Evolutionary conservation across 495 filamentous ascomycete species (phyloP).

Genomic region (Aspergillus biplanus): DNA sequence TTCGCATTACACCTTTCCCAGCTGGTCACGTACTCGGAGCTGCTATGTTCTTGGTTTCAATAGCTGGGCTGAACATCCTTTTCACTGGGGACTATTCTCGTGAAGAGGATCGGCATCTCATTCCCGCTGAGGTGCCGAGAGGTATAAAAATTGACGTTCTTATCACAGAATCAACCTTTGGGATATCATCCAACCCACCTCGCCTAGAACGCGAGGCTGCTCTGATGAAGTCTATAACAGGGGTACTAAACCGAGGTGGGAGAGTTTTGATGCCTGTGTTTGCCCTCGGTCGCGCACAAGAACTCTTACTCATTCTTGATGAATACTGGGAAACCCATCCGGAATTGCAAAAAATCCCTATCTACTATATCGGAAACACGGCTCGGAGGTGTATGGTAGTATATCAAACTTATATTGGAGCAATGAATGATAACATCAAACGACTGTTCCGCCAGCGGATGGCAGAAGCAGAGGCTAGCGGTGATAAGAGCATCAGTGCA

Average conservation of each 20-base stretch:
- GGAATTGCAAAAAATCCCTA: conserved; percentile 85
- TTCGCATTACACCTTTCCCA: conserved; percentile 94
- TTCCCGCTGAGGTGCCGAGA: conserved; percentile 84
- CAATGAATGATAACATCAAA: conserved; percentile 99
- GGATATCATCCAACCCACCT: conserved; percentile 87
- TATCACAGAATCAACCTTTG: conserved; percentile 97
- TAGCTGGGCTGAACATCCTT: conserved; percentile 91
- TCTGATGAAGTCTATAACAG: conserved; percentile 92
- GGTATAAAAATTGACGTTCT: conserved; percentile 89
- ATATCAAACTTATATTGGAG: conserved; percentile 94
- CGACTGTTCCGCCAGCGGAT: conserved; percentile 82
- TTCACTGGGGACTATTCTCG: conserved; percentile 98
- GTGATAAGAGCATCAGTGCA: conserved; percentile 68
- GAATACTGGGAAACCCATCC: conserved; percentile 92
- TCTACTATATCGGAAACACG: conserved; percentile 94
- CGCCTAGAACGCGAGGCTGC: conserved; percentile 86
- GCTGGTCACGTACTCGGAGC: conserved; percentile 97
- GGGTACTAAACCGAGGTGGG: conserved; percentile 86
- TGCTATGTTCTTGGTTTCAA: conserved; percentile 97
- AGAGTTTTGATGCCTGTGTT: conserved; percentile 95
- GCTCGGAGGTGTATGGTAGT: conserved; percentile 97
- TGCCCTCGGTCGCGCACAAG: conserved; percentile 89
- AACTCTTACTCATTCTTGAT: conserved; percentile 90
- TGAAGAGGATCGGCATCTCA: conserved; percentile 91
- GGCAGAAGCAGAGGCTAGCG: conserved; percentile 79